Conservation (phyloP, 345 rosid genomes). For the Salix suchowensis region DNA sequence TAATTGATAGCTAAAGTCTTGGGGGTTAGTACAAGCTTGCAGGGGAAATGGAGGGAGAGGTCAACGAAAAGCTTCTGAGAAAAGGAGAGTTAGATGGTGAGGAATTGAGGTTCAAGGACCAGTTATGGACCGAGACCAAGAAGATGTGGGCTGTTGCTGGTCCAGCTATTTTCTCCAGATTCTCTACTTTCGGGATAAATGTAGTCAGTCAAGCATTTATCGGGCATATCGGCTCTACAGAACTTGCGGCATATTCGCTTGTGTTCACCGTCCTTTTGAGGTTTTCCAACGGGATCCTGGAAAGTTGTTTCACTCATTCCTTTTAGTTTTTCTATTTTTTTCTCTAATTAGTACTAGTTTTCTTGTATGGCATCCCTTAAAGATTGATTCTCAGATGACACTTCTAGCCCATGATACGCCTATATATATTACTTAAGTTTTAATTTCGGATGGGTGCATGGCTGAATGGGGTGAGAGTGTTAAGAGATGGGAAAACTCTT, state of each 20-base stretch:
- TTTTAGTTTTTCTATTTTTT: not conserved
- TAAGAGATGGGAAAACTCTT: no score
- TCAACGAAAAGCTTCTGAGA: constrained; percentile 5
- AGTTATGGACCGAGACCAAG: constrained; percentile 53
- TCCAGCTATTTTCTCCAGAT: constrained; percentile 68
- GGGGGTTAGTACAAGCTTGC: not conserved
- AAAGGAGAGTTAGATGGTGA: constrained; percentile 6
- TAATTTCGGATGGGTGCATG: no score
- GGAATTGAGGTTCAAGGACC: constrained; percentile 24
- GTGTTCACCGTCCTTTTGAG: constrained; percentile 56
- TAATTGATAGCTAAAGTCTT: not conserved
- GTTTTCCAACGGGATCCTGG: constrained; percentile 64
- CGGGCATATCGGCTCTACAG: constrained; percentile 60
- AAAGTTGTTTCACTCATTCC: constrained; percentile 2
- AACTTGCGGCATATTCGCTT: constrained; percentile 73
- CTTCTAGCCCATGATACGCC: no score
- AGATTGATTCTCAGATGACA: no score
- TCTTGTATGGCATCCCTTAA: not conserved
- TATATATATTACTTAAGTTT: no score
- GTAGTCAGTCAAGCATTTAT: constrained; percentile 60
- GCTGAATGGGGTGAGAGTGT: no score
- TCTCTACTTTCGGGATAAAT: constrained; percentile 55
- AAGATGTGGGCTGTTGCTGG: constrained; percentile 69
- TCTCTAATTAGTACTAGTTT: not conserved
- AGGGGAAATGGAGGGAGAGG: constrained; percentile 12